Base-by-base conservation (phyloP, 306 rosid species). In the Begonia loranthoides region DNA sequence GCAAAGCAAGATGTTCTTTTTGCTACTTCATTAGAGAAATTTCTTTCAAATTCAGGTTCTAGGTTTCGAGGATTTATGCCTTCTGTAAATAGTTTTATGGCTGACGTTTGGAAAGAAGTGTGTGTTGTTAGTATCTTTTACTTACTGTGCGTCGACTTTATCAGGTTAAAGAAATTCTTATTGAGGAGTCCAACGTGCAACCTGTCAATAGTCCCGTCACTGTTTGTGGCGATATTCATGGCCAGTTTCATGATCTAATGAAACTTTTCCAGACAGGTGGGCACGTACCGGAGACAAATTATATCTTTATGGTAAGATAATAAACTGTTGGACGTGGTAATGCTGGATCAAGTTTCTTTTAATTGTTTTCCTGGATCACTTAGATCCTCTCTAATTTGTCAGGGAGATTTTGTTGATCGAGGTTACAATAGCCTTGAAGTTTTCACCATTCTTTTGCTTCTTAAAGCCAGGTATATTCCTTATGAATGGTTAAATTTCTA, bases 361-460 rank as follows among this genome's bases (percentile, higher is more conserved):
- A 53, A 15, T 50, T 51, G 13, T 52, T 49, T 65, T 11, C 61
- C 61, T 45, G 67, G 56, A 21, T 59, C 39, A 62, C n/a, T 43
- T 21, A n/a, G 16, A 56, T 69, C 48, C 62, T 51, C 11, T 38
- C 41, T 76, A 21, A 45, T 17, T 57, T 79, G 60, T 54, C 81
- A 88, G 96, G 96, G 96, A 4, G 96, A 88, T 62, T 88, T 88
- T 79, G 96, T 88, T 52, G 96, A 88, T 77, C 85, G 96, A 28
- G 96, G 96, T 50, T 88, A 88, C 79, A 88, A 88, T 69, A 88
- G 96, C 75, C 93, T 88, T 47, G 96, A 88, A 76, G 96, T 88
- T 51, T 88, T 88, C 83, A 88, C 96, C 13, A 84, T 88, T 64
- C 96, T 88, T 59, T 75, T 88, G 73, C 94, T 88, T 79, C 96